phyloP scores from a whole-genome alignment of 1,284 basidiomycete genomes.

The Vanrija pseudolonga region DNA sequence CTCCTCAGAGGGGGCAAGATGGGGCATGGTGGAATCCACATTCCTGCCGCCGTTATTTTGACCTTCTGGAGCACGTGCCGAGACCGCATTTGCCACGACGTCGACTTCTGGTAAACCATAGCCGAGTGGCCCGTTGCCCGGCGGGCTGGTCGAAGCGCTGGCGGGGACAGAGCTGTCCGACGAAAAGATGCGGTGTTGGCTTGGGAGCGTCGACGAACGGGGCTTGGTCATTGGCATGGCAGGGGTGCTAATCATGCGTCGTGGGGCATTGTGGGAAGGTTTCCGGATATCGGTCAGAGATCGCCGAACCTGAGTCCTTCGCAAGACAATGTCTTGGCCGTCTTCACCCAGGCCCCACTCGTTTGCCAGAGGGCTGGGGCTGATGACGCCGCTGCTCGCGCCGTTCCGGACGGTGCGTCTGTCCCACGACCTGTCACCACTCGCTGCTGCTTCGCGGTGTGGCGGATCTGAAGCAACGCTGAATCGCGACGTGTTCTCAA shows the following conservation, averaged over 20 bases:
- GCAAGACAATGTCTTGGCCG: constrained; percentile 1
- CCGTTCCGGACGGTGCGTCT: constrained; percentile 20
- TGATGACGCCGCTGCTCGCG: constrained; percentile 37
- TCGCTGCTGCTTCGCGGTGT: neutral
- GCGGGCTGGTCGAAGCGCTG: no score
- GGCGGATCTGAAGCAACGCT: neutral
- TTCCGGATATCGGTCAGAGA: constrained; percentile 11
- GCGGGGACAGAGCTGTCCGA: no score
- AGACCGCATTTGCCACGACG: no score
- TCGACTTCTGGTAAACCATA: neutral
- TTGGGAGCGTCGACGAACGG: constrained; percentile 36
- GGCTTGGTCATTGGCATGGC: constrained; percentile 18
- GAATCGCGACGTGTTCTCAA: neutral
- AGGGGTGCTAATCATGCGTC: constrained; percentile 14
- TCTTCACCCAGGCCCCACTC: constrained; percentile 32
- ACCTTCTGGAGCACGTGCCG: no score
- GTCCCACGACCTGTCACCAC: constrained; percentile 7
- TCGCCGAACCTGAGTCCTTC: constrained; percentile 6
- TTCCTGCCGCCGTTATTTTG: neutral
- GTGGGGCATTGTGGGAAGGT: neutral
- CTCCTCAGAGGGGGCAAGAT: no score
- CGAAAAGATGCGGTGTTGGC: neutral
- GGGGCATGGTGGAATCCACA: no score
- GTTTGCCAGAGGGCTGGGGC: constrained; percentile 42
- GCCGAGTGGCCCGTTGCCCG: neutral